Evolutionary conservation across 2,329 filamentous ascomycete species (phyloP).

Genomic region (Pseudogymnoascus sp.): DNA sequence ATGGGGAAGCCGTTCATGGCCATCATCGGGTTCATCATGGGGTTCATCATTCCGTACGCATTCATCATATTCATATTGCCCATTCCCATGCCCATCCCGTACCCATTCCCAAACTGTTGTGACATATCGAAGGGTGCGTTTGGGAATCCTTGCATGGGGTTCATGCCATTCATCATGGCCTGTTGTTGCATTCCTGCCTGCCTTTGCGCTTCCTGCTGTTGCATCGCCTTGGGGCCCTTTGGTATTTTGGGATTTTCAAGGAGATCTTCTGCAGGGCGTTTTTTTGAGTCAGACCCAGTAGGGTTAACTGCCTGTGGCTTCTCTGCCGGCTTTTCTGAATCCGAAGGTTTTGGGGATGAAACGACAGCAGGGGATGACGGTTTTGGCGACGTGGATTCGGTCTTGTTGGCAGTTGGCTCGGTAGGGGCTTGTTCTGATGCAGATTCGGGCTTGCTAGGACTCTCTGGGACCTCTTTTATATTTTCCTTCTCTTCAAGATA

Average conservation of each 20-base stretch:
- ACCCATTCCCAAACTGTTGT: conserved; percentile 24
- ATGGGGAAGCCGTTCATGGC: conserved; percentile 33
- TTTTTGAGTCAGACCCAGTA: conserved; percentile 49
- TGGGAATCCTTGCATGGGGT: conserved; percentile 30
- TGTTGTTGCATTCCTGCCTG: conserved; percentile 31
- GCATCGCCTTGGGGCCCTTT: conserved; percentile 58
- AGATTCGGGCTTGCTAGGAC: conserved; percentile 16
- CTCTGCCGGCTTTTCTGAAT: conserved; percentile 24
- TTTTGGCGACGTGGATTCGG: conserved; percentile 30
- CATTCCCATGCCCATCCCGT: conserved; percentile 33
- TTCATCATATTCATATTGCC: conserved; percentile 26
- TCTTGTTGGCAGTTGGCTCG: conserved; percentile 26
- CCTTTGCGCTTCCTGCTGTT: conserved; percentile 37
- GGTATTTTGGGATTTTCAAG: conserved; percentile 56
- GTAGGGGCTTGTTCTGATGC: conserved; percentile 28
- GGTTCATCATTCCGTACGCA: conserved; percentile 21
- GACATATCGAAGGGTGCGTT: conserved; percentile 23
- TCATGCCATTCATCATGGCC: conserved; percentile 41
- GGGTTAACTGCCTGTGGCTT: conserved; percentile 28
- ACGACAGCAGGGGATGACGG: conserved; percentile 22
- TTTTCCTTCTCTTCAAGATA: conserved; percentile 54
- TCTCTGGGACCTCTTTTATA: conserved; percentile 32
- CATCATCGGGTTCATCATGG: conserved; percentile 28
- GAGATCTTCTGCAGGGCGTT: conserved; percentile 70
- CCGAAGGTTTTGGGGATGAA: conserved; percentile 27